phyloP scores from a whole-genome alignment of 2,329 filamentous ascomycete genomes.

The Xylaria sp. region DNA sequence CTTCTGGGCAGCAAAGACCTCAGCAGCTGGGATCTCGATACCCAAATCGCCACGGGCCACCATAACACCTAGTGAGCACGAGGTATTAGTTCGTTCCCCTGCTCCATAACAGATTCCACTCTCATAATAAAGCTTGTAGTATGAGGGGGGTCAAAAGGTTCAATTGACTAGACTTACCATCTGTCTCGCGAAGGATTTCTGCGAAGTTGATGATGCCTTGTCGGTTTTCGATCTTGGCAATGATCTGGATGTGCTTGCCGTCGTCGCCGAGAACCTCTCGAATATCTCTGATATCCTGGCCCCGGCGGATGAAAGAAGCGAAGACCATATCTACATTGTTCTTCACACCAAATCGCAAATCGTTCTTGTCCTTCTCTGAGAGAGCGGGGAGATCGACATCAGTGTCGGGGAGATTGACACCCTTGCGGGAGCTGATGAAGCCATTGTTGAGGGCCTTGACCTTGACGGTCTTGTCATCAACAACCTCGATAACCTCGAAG shows the following conservation, averaged over 20 bases:
- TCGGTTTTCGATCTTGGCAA: conserved; percentile 99
- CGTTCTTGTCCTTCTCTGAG: conserved; percentile 96
- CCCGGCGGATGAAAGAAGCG: conserved; percentile 96
- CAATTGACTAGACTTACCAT: conserved; percentile 66
- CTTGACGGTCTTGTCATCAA: conserved; percentile 89
- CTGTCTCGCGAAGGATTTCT: conserved; percentile 94
- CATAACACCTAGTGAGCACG: conserved; percentile 72
- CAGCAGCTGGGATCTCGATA: conserved; percentile 97
- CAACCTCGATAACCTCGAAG: conserved; percentile 89
- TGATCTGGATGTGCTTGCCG: conserved; percentile 97
- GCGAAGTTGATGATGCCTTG: conserved; percentile 99
- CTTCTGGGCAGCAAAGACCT: conserved; percentile 99
- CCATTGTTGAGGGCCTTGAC: conserved; percentile 95
- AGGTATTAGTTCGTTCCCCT: background rate
- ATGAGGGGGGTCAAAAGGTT: background rate
- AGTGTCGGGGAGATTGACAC: conserved; percentile 98
- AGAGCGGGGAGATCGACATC: conserved; percentile 97
- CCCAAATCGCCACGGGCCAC: conserved; percentile 97
- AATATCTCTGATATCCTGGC: conserved; percentile 90
- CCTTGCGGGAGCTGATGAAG: conserved; percentile 98
- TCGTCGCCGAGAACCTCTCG: conserved; percentile 90
- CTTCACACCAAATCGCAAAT: conserved; percentile 95
- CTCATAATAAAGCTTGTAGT: background rate
- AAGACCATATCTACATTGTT: conserved; percentile 99
- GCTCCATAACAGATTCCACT: background rate